Conservation (phyloP, 768 basidiomycete genomes). For the Tricholoma saponaceum region DNA sequence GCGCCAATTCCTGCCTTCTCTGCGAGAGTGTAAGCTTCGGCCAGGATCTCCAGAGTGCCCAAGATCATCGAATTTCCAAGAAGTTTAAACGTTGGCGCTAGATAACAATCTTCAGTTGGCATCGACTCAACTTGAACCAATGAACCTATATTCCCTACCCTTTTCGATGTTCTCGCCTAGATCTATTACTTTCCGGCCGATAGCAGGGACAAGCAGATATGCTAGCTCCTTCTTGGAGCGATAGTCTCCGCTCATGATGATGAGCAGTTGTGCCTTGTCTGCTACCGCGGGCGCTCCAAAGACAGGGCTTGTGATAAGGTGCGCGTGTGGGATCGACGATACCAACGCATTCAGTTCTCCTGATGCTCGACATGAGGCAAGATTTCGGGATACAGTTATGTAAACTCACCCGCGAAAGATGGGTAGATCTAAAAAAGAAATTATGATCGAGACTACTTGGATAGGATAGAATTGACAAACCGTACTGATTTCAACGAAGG, state of each 20-base stretch:
- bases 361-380: conserved; percentile 16
- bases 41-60: conserved; percentile 73
- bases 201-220: conserved; percentile 72
- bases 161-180: conserved; percentile 85
- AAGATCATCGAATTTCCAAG: conserved; percentile 78
- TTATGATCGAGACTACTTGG: not conserved
- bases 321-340: conserved; percentile 51
- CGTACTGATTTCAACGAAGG: conserved; percentile 85
- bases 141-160: conserved; percentile 33
- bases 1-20: conserved; percentile 80
- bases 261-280: conserved; percentile 58
- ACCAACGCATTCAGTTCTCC: conserved; percentile 70
- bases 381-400: not conserved
- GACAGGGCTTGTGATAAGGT: conserved; percentile 73
- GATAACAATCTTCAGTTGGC: not conserved
- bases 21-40: conserved; percentile 80
- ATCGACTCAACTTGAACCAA: not conserved
- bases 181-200: conserved; percentile 75
- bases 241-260: conserved; percentile 79
- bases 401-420: conserved; percentile 38
- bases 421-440: conserved; percentile 47
- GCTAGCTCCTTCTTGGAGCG: conserved; percentile 78
- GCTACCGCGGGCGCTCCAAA: conserved; percentile 72
- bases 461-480: conserved; percentile 35
- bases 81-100: conserved; percentile 71